phyloP scores from a whole-genome alignment of 2,329 filamentous ascomycete species.

The Sclerotinia nivalis region DNA sequence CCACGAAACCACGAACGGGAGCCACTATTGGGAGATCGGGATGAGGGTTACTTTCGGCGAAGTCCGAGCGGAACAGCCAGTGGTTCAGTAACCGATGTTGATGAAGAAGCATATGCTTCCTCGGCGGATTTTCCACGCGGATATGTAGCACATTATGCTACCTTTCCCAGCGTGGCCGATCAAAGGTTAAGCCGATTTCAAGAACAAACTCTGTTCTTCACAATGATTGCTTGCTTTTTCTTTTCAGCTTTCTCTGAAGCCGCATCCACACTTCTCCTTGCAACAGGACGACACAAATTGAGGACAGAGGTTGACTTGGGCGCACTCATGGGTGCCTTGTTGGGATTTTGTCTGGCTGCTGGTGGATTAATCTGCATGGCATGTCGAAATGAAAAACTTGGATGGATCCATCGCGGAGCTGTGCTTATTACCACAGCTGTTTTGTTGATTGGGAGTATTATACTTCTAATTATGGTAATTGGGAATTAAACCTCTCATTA shows the following conservation, averaged over 20 bases:
- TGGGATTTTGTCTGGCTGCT: slow-evolving; percentile 64
- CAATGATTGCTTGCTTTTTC: slow-evolving; percentile 55
- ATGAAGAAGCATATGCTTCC: slow-evolving; percentile 54
- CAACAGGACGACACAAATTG: slow-evolving; percentile 67
- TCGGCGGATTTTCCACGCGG: slow-evolving; percentile 50
- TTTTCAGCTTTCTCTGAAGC: slow-evolving; percentile 63
- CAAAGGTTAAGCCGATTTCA: slow-evolving; percentile 53
- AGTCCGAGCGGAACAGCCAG: slow-evolving; percentile 36
- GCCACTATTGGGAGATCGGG: slow-evolving; percentile 35
- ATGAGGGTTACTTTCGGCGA: slow-evolving; percentile 27
- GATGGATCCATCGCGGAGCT: slow-evolving; percentile 48
- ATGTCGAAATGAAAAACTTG: slow-evolving; percentile 50
- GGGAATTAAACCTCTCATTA: slow-evolving; percentile 39
- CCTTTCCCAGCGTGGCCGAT: slow-evolving; percentile 53
- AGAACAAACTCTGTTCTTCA: slow-evolving; percentile 57
- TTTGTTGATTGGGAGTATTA: slow-evolving; percentile 52
- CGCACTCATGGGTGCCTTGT: slow-evolving; percentile 67
- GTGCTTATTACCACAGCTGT: slow-evolving; percentile 48
- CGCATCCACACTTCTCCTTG: slow-evolving; percentile 65
- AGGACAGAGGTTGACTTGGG: slow-evolving; percentile 72
- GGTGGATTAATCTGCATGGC: slow-evolving; percentile 60
- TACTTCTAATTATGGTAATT: slow-evolving; percentile 54
- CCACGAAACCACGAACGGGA: slow-evolving; percentile 32
- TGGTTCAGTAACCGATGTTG: slow-evolving; percentile 47
- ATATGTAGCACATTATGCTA: slow-evolving; percentile 56